phyloP scores from a whole-genome alignment of 192 early-diverging fungal species.

The Gonapodya sp. region DNA sequence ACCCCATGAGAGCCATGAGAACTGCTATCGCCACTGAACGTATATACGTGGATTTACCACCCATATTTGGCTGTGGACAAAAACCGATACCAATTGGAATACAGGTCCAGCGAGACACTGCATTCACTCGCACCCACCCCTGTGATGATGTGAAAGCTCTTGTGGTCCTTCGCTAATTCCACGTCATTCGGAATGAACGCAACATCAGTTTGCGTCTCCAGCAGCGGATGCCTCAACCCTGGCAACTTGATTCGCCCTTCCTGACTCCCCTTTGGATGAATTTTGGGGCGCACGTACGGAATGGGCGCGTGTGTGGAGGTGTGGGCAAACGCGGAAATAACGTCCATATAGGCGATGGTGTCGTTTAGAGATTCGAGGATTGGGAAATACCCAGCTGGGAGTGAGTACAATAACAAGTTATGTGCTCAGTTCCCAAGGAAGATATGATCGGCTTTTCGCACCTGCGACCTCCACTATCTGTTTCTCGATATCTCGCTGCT shows the following conservation, averaged over 20 bases:
- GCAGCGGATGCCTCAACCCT: slow-evolving; percentile 77
- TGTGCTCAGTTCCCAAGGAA: background rate
- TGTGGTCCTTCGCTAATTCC: slow-evolving; percentile 38
- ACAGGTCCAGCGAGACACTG: too few relatives aligned
- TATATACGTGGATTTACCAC: slow-evolving; percentile 96
- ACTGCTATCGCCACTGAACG: slow-evolving; percentile 62
- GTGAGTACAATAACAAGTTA: too few relatives aligned
- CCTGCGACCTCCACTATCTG: slow-evolving; percentile 81
- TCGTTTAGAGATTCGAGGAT: slow-evolving; percentile 69
- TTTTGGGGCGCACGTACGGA: slow-evolving; percentile 72
- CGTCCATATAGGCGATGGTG: slow-evolving; percentile 74
- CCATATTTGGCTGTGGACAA: slow-evolving; percentile 85
- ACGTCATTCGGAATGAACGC: slow-evolving; percentile 94
- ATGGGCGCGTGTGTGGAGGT: slow-evolving; percentile 70
- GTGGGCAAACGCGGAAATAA: slow-evolving; percentile 76
- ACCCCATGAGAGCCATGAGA: slow-evolving; percentile 89
- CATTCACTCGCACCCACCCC: slow-evolving; percentile 44
- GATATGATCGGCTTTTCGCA: slow-evolving; percentile 18
- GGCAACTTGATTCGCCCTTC: slow-evolving; percentile 58
- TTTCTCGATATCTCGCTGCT: slow-evolving; percentile 66
- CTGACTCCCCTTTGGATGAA: slow-evolving; percentile 36
- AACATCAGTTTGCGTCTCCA: slow-evolving; percentile 86
- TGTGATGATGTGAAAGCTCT: slow-evolving; percentile 78
- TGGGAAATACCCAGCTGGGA: slow-evolving; percentile 69
- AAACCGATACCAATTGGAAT: too few relatives aligned